Evolutionary conservation across 768 basidiomycete species (phyloP).

Genomic region (Lactarius quietus): DNA sequence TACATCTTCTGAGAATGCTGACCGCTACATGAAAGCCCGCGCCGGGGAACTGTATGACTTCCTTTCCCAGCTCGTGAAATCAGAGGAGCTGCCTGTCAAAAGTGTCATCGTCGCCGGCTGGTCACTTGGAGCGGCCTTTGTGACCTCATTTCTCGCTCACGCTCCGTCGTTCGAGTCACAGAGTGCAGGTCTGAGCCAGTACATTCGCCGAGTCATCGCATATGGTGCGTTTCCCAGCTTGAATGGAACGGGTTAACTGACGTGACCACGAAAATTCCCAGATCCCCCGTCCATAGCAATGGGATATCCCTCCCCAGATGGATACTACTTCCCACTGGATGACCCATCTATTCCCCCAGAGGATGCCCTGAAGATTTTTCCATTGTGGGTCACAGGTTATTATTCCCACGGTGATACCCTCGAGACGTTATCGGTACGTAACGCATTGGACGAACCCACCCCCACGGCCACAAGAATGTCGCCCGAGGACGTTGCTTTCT

Average conservation of each 20-base stretch:
- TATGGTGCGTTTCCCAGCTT: constrained; percentile 4
- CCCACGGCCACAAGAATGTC: background rate
- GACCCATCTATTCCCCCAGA: background rate
- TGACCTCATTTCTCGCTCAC: background rate
- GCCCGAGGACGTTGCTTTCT: background rate
- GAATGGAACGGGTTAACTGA: background rate
- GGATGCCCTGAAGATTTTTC: background rate
- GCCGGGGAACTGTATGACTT: background rate
- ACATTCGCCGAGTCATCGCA: background rate
- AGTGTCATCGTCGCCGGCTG: background rate
- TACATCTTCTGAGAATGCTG: background rate
- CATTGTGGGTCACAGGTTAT: background rate
- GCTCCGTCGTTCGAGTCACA: background rate
- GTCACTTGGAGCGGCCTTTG: background rate
- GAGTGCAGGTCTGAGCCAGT: background rate
- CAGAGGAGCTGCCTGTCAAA: background rate
- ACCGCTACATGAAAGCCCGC: background rate
- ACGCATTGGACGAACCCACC: background rate
- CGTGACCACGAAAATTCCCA: background rate
- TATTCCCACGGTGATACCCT: constrained; percentile 1
- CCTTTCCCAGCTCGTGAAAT: background rate
- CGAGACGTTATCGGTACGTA: background rate
- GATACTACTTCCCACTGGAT: background rate
- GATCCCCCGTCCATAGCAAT: background rate
- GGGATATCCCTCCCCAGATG: background rate